Evolutionary conservation across 2,329 filamentous ascomycete species (phyloP), one percentile per base, ranked within the genome.

Genomic region (Coleophoma cylindrospora): DNA sequence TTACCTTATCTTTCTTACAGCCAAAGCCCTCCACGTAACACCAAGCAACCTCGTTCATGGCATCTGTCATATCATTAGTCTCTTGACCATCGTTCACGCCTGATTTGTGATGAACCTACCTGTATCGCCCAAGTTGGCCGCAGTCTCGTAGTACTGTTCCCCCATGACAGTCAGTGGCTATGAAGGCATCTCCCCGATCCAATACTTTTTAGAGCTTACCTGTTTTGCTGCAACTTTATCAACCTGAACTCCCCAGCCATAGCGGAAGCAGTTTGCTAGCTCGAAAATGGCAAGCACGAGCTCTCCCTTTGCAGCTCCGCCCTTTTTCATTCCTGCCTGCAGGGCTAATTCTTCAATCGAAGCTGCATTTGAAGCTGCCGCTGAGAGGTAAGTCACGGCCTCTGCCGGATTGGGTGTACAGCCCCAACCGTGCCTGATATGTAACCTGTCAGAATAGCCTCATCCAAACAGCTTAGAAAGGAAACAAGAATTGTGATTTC

Each of bases 1-100:
- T 70, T 77, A 96, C 92, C 88, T 96, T 97, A 75, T 99, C 91
- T 70, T 97, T 99, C 69, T 91, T 94, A 64, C 91, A 92, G 34
- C 94, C 94, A 70, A 95, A 96, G n/a, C 94, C 94, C 66, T 96
- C 87, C 27, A 95, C 70, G 76, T 94, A 97, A 74, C 94, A 99
- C 90, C 91, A 95, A 34, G 85, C 94, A 48, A 86, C 86, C 70
- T 97, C 92, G 66, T 96, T 96, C 91, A 97, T 96, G 51, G 91
- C 94, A 73, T 99, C 94, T 84, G 60, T 53, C 53, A 56, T 55
- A 58, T 53, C 55, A 54, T 64, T 37, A 65, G 59, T 59, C 32
- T 50, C 37, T 49, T 43, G 27, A 10, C 40, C 17, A 37, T 32
- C 43, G 48, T 44, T 54, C 46, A 52, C 52, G 55, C 56, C 34